Evolutionary conservation across 495 filamentous ascomycete genomes (phyloP).

Genomic region (Sphaerosporella brunnea): DNA sequence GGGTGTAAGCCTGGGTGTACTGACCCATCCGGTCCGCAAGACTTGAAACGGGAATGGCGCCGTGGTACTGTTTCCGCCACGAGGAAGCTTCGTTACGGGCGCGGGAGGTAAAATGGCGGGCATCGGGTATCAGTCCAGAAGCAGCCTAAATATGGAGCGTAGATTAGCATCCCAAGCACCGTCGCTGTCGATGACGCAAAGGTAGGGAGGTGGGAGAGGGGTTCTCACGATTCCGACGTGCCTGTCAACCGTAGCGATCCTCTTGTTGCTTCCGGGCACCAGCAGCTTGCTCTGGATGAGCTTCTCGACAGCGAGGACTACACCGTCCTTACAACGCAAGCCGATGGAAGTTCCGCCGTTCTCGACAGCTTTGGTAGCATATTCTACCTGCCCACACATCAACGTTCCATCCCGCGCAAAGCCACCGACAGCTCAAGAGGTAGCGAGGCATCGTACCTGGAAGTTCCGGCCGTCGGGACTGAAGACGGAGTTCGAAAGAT

Average conservation of each 20-base stretch:
- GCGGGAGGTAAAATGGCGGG: constrained; percentile 82
- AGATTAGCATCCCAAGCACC: constrained; percentile 1
- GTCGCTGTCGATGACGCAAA: not conserved
- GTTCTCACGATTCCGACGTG: constrained; percentile 74
- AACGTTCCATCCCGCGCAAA: constrained; percentile 11
- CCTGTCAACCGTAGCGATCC: constrained; percentile 83
- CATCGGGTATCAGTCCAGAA: constrained; percentile 83
- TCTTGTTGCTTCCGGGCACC: constrained; percentile 84
- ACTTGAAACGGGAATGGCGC: constrained; percentile 68
- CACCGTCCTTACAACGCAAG: constrained; percentile 91
- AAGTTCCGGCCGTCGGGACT: constrained; percentile 98
- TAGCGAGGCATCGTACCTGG: constrained; percentile 37
- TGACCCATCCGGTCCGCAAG: constrained; percentile 80
- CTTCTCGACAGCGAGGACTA: constrained; percentile 93
- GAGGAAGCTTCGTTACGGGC: constrained; percentile 79
- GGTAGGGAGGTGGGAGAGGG: not conserved
- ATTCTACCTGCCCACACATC: constrained; percentile 74
- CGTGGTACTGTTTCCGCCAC: constrained; percentile 81
- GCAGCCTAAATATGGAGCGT: constrained; percentile 46
- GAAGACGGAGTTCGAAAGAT: constrained; percentile 98
- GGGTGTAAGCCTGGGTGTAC: constrained; percentile 91
- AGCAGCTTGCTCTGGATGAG: constrained; percentile 86
- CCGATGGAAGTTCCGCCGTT: constrained; percentile 94
- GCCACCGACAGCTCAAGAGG: not conserved
- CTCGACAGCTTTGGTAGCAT: constrained; percentile 95